Evolutionary conservation across 2,329 filamentous ascomycete genomes (phyloP).

Genomic region (Clarireedia homoeocarpa): DNA sequence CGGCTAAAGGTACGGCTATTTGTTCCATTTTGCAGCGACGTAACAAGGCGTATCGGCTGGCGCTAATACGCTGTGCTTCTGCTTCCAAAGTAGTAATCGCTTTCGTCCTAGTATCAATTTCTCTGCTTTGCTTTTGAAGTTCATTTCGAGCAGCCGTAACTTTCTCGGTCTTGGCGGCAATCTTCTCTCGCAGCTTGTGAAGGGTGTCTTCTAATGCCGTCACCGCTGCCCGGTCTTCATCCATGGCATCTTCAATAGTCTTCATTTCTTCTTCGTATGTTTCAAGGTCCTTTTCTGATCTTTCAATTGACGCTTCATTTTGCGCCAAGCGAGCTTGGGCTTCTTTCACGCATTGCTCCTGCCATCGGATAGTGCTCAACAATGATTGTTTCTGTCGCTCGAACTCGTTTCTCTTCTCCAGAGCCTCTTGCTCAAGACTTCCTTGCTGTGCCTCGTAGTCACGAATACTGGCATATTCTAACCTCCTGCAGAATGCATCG

Average conservation of each 20-base stretch:
- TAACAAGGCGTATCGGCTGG: conserved; percentile 75
- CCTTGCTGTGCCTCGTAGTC: conserved; percentile 93
- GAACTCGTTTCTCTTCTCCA: conserved; percentile 80
- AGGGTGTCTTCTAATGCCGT: conserved; percentile 67
- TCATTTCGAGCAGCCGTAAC: conserved; percentile 73
- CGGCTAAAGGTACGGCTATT: conserved; percentile 71
- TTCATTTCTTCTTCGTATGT: conserved; percentile 65
- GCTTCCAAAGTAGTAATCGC: conserved; percentile 74
- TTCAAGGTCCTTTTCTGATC: conserved; percentile 61
- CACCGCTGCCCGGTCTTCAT: conserved; percentile 66
- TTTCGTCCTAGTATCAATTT: conserved; percentile 69
- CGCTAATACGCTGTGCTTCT: conserved; percentile 76
- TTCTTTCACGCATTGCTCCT: conserved; percentile 43
- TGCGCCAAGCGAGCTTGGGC: conserved; percentile 61
- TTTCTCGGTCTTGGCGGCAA: conserved; percentile 62
- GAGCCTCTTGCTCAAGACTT: conserved; percentile 81
- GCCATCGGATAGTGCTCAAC: conserved; percentile 52
- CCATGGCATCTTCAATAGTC: conserved; percentile 64
- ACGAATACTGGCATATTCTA: conserved; percentile 83
- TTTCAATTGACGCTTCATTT: conserved; percentile 58
- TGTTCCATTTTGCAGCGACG: conserved; percentile 91
- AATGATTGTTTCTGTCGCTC: conserved; percentile 75
- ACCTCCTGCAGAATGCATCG: conserved; percentile 70
- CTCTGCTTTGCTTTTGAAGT: conserved; percentile 75
- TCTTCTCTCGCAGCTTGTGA: conserved; percentile 58